Evolutionary conservation across 257 asterid species (phyloP).

Genomic region (Linaria vulgaris): DNA sequence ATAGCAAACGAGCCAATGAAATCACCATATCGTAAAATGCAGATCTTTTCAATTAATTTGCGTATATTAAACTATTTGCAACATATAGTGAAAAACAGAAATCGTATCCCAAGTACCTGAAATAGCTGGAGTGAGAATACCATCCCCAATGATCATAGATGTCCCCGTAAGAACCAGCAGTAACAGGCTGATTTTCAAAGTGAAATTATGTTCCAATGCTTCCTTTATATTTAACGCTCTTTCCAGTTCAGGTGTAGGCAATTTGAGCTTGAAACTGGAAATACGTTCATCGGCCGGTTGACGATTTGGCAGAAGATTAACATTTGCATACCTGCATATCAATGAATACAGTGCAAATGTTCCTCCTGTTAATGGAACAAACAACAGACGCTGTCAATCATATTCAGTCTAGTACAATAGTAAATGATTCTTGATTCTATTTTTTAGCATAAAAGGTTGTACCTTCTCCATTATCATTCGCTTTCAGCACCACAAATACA

Average conservation of each 20-base stretch:
- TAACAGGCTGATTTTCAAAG: conserved; percentile 51
- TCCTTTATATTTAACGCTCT: conserved; percentile 49
- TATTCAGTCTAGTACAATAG: neutral
- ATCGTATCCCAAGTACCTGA: conserved; percentile 40
- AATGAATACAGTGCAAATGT: conserved; percentile 78
- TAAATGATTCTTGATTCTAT: neutral
- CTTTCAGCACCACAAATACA: conserved; percentile 83
- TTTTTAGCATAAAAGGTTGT: conserved; percentile 16
- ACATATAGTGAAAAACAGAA: too few relatives aligned
- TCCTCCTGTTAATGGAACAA: conserved; percentile 45
- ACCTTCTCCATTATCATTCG: conserved; percentile 96
- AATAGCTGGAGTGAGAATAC: conserved; percentile 78
- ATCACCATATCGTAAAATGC: too few relatives aligned
- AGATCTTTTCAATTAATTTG: too few relatives aligned
- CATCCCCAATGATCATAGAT: conserved; percentile 85
- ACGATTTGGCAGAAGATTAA: conserved; percentile 63
- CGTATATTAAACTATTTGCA: too few relatives aligned
- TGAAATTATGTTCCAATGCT: conserved; percentile 47
- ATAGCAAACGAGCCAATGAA: too few relatives aligned
- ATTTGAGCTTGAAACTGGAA: conserved; percentile 52
- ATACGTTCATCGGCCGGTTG: conserved; percentile 61
- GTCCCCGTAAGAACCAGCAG: conserved; percentile 66
- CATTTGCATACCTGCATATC: conserved; percentile 70
- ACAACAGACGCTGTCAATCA: neutral
- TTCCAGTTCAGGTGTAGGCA: conserved; percentile 41